Percentiles rank a stretch among this genome's conserved stretches.
These are phyloP conservation scores for Wallacemonas sp. DNA, from an alignment of 208 protist genomes.

Conservation along the genomic window DNA sequence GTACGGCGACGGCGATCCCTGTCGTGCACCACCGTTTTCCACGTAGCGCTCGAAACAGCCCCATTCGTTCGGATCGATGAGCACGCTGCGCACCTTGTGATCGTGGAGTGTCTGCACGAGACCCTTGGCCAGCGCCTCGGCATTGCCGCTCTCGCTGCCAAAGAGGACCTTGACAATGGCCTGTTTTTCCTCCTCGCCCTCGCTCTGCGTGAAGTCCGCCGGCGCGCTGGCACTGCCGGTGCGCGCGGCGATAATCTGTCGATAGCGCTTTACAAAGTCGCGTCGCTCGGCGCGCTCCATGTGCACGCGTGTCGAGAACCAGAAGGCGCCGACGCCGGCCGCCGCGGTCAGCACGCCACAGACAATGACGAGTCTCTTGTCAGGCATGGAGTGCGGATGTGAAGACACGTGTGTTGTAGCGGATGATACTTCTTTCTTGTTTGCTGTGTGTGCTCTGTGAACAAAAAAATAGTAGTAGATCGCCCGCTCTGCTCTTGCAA, in stretches of 20 bases:
- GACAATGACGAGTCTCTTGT: constrained; percentile 1
- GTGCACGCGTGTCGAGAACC: constrained; percentile 7
- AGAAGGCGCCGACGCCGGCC: constrained; percentile 8
- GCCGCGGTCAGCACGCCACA: constrained; percentile 3
- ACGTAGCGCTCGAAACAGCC: constrained; percentile 43
- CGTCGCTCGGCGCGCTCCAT: constrained; percentile 23
- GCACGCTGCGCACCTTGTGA: constrained; percentile 41
- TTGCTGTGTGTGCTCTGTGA: no score
- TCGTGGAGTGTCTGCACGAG: constrained; percentile 58
- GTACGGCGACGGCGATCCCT: neutral
- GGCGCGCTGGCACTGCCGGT: neutral
- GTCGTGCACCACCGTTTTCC: constrained; percentile 14
- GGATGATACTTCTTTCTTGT: neutral
- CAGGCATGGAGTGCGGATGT: no score
- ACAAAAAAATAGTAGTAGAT: no score
- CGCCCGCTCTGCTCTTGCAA: neutral
- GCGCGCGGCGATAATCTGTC: constrained; percentile 22
- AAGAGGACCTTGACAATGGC: constrained; percentile 66
- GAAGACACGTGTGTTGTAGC: no score
- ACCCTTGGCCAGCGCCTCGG: constrained; percentile 60
- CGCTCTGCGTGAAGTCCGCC: neutral
- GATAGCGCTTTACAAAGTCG: constrained; percentile 43
- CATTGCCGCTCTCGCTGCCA: constrained; percentile 70
- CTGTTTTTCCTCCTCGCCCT: constrained; percentile 12
- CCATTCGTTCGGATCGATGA: constrained; percentile 70